A percentile compares a stretch with the other conserved stretches of the same genome.
phyloP scores from a whole-genome alignment of 768 basidiomycete species.

The Mycena capillaripes region DNA sequence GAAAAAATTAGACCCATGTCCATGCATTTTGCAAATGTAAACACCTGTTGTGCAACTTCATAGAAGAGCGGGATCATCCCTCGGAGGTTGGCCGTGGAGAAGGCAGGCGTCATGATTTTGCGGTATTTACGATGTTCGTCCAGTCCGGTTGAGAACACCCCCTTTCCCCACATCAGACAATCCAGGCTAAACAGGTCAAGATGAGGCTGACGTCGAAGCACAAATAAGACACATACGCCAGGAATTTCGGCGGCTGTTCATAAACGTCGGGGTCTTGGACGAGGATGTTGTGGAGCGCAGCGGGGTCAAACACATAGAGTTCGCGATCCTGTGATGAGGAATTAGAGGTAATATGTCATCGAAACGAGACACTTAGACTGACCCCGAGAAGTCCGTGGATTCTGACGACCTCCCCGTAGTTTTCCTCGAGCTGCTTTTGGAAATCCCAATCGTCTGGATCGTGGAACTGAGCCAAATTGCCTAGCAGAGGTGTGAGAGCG shows the following conservation, averaged over 20 bases:
- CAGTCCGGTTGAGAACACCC: not conserved
- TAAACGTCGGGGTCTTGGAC: too few relatives aligned
- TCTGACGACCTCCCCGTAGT: not conserved
- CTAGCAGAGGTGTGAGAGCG: not conserved
- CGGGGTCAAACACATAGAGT: too few relatives aligned
- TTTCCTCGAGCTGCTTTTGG: not conserved
- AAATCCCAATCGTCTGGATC: constrained; percentile 5
- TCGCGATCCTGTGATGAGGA: too few relatives aligned
- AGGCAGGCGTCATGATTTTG: constrained; percentile 16
- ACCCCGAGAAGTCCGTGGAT: constrained; percentile 6
- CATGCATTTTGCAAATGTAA: not conserved
- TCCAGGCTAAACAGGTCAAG: too few relatives aligned
- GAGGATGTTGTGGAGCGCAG: too few relatives aligned
- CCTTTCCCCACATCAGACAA: too few relatives aligned
- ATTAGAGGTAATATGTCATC: too few relatives aligned
- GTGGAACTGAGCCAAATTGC: not conserved
- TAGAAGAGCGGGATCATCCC: constrained; percentile 1
- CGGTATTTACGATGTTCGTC: constrained; percentile 16
- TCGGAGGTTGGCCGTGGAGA: not conserved
- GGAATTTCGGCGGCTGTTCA: too few relatives aligned
- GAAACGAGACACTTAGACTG: too few relatives aligned
- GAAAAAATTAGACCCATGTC: not conserved
- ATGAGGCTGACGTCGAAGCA: too few relatives aligned
- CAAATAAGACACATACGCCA: too few relatives aligned
- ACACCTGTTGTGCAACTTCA: not conserved